A percentile compares a stretch with the other conserved stretches of the same genome.
These are phyloP conservation scores for Nitzschia sp. DNA, from an alignment of 108 stramenopile genomes.

Conservation along the genomic window DNA sequence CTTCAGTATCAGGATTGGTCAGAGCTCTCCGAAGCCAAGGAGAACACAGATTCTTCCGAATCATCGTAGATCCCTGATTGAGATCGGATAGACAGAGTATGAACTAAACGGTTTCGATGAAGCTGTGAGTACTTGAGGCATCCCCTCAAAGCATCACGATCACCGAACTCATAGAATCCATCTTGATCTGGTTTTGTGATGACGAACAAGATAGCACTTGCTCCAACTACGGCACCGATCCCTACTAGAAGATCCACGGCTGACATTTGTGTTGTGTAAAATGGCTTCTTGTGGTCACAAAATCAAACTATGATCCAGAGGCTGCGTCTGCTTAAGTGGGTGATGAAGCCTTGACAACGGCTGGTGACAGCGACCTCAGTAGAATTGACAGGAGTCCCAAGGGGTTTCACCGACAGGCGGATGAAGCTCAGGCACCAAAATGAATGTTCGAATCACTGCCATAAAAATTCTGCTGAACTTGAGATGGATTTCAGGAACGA, in stretches of 20 bases:
- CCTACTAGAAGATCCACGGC: constrained; percentile 14
- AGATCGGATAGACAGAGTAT: constrained; percentile 12
- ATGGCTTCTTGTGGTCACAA: neutral
- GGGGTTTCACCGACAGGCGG: too few relatives aligned
- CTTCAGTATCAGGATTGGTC: too few relatives aligned
- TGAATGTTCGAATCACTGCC: too few relatives aligned
- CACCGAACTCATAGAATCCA: constrained; percentile 7
- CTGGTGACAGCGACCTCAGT: too few relatives aligned
- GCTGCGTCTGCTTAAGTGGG: too few relatives aligned
- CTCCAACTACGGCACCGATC: constrained; percentile 19
- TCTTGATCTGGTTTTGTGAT: constrained; percentile 22
- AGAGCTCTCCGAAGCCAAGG: too few relatives aligned
- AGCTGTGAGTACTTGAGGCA: constrained; percentile 16
- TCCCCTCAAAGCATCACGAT: constrained; percentile 4
- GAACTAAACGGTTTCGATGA: constrained; percentile 4
- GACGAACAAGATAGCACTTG: constrained; percentile 17
- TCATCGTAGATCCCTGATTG: neutral
- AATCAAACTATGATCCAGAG: neutral
- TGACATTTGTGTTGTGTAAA: neutral
- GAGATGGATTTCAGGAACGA: too few relatives aligned
- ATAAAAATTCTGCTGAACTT: too few relatives aligned
- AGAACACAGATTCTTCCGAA: too few relatives aligned
- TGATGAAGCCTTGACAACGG: too few relatives aligned
- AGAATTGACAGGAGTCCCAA: too few relatives aligned
- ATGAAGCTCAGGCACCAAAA: too few relatives aligned